Conservation (phyloP, 257 asterid species). For the Petunia axillaris region DNA sequence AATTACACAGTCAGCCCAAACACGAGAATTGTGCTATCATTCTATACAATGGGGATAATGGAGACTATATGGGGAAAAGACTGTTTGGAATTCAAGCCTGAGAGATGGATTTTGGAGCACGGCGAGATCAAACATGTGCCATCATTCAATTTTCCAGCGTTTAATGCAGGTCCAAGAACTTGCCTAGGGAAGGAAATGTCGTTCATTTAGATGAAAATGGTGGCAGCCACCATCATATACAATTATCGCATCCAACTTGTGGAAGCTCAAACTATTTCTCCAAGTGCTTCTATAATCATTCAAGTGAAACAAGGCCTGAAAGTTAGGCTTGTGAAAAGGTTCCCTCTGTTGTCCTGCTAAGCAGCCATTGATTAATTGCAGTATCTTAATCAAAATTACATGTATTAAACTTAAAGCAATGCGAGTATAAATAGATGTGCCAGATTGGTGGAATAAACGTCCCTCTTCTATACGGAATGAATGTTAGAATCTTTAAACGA, state of each 20-base stretch:
- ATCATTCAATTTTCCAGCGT: neutral
- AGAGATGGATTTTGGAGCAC: neutral
- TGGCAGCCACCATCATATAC: constrained; percentile 6
- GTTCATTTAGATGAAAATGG: constrained; percentile 9
- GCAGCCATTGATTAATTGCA: too few relatives aligned
- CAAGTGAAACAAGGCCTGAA: constrained; percentile 23
- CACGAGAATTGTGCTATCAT: constrained; percentile 10
- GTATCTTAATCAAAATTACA: too few relatives aligned
- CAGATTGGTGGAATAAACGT: too few relatives aligned
- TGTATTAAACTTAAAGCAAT: too few relatives aligned
- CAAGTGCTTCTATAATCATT: neutral
- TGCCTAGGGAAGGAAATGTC: constrained; percentile 20
- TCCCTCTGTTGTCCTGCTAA: too few relatives aligned
- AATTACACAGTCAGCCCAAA: constrained; percentile 11
- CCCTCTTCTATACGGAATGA: too few relatives aligned
- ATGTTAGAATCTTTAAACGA: too few relatives aligned
- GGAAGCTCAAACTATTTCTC: neutral
- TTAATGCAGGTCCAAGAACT: constrained; percentile 11
- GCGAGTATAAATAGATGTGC: too few relatives aligned
- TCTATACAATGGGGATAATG: constrained; percentile 23
- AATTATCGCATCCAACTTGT: neutral
- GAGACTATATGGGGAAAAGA: constrained; percentile 17
- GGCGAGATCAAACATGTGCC: constrained; percentile 3
- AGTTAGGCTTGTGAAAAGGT: neutral
- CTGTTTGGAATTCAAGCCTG: constrained; percentile 25